These are phyloP conservation scores for Neltuma alba DNA, from an alignment of 306 rosid genomes.

Conservation along the genomic window DNA sequence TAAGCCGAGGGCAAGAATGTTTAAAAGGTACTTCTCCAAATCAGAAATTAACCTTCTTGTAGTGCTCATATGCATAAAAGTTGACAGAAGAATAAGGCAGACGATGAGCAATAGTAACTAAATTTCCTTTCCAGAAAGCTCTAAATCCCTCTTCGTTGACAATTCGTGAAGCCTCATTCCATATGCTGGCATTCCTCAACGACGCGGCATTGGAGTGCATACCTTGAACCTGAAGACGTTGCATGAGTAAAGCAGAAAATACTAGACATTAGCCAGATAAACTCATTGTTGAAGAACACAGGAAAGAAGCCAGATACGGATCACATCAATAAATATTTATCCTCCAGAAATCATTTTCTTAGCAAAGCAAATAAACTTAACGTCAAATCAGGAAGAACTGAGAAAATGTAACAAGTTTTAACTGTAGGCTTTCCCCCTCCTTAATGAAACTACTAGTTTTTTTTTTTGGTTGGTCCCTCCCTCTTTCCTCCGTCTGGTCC, in stretches of 20 bases:
- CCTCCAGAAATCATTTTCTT: not conserved
- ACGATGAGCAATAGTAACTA: no score
- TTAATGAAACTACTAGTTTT: not conserved
- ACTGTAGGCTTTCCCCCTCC: not conserved
- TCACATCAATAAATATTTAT: not conserved
- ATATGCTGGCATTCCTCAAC: no score
- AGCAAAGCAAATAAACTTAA: not conserved
- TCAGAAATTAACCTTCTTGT: slow-evolving; percentile 49
- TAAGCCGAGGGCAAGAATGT: slow-evolving; percentile 8
- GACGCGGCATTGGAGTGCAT: no score
- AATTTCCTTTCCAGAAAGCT: no score
- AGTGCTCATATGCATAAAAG: no score
- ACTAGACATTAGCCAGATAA: not conserved
- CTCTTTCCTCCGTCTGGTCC: not conserved
- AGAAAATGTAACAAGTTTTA: not conserved
- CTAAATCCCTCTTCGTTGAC: no score
- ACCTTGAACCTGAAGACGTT: slow-evolving; percentile 41
- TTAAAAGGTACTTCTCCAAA: not conserved
- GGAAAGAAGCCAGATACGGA: not conserved
- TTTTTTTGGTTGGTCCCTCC: not conserved
- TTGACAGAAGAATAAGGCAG: no score
- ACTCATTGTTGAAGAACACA: not conserved
- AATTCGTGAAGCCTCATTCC: no score
- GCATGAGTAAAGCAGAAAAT: slow-evolving; percentile 7
- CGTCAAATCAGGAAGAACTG: not conserved